Evolutionary conservation across 164 flowering plant genomes (phyloP).

Genomic region (Chloranthus sessilifolius): DNA sequence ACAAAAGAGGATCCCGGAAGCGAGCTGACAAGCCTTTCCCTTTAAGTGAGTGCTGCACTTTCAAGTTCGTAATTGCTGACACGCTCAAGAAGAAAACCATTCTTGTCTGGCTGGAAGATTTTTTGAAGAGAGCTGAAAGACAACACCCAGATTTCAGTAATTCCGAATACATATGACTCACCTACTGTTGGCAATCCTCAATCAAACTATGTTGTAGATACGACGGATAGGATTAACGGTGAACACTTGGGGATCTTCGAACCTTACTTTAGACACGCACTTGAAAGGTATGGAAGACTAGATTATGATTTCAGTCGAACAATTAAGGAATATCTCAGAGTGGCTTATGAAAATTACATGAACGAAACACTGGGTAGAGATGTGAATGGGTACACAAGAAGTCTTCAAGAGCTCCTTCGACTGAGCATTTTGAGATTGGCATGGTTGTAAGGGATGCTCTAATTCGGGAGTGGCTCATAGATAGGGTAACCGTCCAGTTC

Average conservation of each 20-base stretch:
- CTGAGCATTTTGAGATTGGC: conserved; percentile 16
- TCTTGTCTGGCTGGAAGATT: background rate
- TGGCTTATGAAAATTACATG: conserved; percentile 22
- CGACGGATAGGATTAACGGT: background rate
- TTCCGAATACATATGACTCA: background rate
- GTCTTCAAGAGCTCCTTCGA: conserved; percentile 23
- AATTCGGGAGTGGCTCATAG: no score
- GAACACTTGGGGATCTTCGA: conserved; percentile 19
- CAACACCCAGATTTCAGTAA: background rate
- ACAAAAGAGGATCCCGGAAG: conserved; percentile 36
- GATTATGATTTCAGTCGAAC: conserved; percentile 8
- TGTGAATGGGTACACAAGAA: conserved; percentile 6
- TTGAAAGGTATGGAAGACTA: conserved; percentile 16
- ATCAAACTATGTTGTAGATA: background rate
- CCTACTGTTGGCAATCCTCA: background rate
- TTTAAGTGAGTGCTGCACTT: conserved; percentile 37
- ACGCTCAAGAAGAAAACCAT: background rate
- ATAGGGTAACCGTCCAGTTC: no score
- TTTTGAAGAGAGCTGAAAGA: background rate
- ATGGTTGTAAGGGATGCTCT: no score
- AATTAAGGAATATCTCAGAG: conserved; percentile 12
- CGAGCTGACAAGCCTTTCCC: conserved; percentile 27
- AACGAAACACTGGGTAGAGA: conserved; percentile 12
- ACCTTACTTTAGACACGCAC: conserved; percentile 14
- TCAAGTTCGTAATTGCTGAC: conserved; percentile 21